Base-by-base conservation (phyloP, 129 eudicot genomes). In the Arctium minus region DNA sequence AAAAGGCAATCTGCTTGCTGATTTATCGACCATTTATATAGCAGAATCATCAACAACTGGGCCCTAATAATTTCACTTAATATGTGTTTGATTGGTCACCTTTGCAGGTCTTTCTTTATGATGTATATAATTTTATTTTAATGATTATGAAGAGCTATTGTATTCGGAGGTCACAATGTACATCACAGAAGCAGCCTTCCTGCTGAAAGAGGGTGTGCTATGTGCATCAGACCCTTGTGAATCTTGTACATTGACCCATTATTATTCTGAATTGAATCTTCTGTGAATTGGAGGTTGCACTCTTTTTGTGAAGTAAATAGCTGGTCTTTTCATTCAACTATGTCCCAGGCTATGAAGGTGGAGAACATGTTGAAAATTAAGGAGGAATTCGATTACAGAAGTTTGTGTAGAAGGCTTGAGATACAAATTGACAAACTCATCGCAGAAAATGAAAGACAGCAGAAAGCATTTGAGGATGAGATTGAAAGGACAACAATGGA, bases 361-460 rank as follows among this genome's bases (percentile, higher is more conserved):
- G 98, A 94, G 85, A 94, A 92, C 82, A 94, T 94, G 98, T 83
- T 94, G 89, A 92, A 89, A 83, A 89, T 94, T 31, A 94, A 94
- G 84, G 98, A 94, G 85, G 98, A 94, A 89, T 94, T 91, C 80
- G 98, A 94, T 80, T 94, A 94, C 88, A 92, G 91, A 87, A 94
- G 94, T 87, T 85, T 94, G 84, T 87, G 94, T 71, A 88, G 86
- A 86, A 92, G 92, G 79, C 97, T 94, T 75, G 97, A 94, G 86
- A 82, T 92, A 74, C 94, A 94, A 85, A 83, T 94, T 68, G 98
- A 94, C 88, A 90, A 88, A 87, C 88, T 94, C 12, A 90, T 87
- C 44, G 93, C 91, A 65, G 97, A 90, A 71, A 89, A 90, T 88
- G 98, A 94, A 86, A 86, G 97, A 81, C 97, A 89, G 79, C 94